Percentiles rank a stretch among this genome's conserved stretches.
These are phyloP conservation scores for Larix kaempferi DNA, from an alignment of 75 land plant genomes.

Conservation along the genomic window DNA sequence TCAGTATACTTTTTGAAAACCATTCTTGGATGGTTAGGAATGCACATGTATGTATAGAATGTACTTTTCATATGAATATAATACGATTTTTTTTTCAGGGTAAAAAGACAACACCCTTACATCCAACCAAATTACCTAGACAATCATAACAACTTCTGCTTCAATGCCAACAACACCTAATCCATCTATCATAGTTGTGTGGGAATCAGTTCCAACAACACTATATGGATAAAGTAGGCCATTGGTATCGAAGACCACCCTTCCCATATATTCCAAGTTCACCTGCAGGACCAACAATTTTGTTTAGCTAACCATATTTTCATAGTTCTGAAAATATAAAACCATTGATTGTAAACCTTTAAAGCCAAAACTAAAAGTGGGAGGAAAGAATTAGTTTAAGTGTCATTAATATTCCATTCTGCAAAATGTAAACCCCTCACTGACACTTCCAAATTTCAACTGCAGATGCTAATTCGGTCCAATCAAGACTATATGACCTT, in stretches of 20 bases:
- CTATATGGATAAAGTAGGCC: conserved; percentile 90
- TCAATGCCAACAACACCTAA: conserved; percentile 96
- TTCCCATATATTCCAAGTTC: conserved; percentile 81
- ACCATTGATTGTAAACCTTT: too few relatives aligned
- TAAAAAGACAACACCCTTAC: not conserved
- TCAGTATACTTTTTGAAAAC: not conserved
- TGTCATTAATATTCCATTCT: too few relatives aligned
- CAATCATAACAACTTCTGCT: conserved; percentile 93
- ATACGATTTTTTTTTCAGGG: not conserved
- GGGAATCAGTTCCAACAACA: conserved; percentile 93
- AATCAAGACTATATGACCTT: too few relatives aligned
- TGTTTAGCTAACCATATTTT: too few relatives aligned
- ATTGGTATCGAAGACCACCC: conserved; percentile 76
- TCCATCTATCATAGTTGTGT: conserved; percentile 95
- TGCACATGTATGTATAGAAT: not conserved
- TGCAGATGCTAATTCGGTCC: too few relatives aligned
- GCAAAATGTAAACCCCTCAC: too few relatives aligned
- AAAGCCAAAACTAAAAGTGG: too few relatives aligned
- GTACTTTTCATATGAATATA: not conserved
- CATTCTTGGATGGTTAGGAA: not conserved
- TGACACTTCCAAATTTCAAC: too few relatives aligned
- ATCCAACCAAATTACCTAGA: conserved; percentile 43
- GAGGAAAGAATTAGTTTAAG: too few relatives aligned
- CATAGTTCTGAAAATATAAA: too few relatives aligned
- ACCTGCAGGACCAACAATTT: conserved; percentile 46